Evolutionary conservation across 176 grass and related monocot species (phyloP).

Genomic region (Hyparrhenia diplandra): DNA sequence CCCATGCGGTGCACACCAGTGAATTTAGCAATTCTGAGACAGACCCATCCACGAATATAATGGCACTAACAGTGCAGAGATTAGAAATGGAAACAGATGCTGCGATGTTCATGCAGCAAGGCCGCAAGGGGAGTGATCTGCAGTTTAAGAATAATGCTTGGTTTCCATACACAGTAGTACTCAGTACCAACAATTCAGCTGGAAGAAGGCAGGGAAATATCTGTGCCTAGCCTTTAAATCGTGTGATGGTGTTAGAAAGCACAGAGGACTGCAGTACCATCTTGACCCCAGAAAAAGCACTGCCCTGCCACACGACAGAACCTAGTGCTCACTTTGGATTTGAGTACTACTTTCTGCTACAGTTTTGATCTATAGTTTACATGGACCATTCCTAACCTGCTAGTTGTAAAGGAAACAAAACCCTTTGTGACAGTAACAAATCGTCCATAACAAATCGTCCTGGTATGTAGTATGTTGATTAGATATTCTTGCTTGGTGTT

Average conservation of each 20-base stretch:
- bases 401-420: neutral
- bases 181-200: neutral
- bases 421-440: neutral
- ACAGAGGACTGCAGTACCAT: neutral
- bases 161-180: neutral
- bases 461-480: constrained; percentile 11
- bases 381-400: neutral
- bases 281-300: constrained; percentile 1
- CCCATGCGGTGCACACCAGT: neutral
- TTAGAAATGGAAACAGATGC: neutral
- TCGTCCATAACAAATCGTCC: neutral
- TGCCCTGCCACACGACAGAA: neutral
- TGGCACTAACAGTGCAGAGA: neutral
- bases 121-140: neutral
- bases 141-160: neutral
- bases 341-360: neutral
- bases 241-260: constrained; percentile 1
- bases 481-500: neutral
- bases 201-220: neutral
- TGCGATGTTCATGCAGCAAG: neutral
- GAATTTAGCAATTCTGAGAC: neutral
- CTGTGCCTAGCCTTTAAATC: neutral
- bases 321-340: neutral
- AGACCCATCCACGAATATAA: neutral
- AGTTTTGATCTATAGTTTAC: constrained; percentile 8